phyloP scores from a whole-genome alignment of 441 rosid genomes.

The Biscutella laevigata region DNA sequence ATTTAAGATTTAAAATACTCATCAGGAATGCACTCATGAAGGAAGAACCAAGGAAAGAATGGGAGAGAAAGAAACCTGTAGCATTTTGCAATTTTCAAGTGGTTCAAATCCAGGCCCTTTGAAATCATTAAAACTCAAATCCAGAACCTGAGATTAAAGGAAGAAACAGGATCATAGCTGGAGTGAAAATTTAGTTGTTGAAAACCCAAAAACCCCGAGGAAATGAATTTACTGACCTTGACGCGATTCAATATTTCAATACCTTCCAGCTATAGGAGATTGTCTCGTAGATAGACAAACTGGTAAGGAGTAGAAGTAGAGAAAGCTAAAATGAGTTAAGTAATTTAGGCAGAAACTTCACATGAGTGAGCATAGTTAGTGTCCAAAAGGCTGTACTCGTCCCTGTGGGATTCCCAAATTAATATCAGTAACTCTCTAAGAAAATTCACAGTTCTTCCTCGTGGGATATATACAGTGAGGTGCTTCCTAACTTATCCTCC shows the following conservation, averaged over 20 bases:
- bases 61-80: slow-evolving; percentile 59
- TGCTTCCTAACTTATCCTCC: background rate
- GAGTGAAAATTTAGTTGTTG: background rate
- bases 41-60: slow-evolving; percentile 18
- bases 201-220: background rate
- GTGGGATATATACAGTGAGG: background rate
- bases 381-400: background rate
- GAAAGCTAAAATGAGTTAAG: background rate
- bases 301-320: slow-evolving; percentile 26
- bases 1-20: slow-evolving; percentile 25
- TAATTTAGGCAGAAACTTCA: background rate
- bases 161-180: background rate
- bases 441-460: background rate
- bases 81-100: slow-evolving; percentile 77
- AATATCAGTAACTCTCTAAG: background rate
- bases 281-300: slow-evolving; percentile 98
- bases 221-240: slow-evolving; percentile 54
- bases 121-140: slow-evolving; percentile 98
- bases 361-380: background rate
- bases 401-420: background rate
- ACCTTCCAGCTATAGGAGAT: slow-evolving; percentile 88
- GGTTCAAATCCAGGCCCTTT: slow-evolving; percentile 99
- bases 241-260: slow-evolving; percentile 87
- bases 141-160: slow-evolving; percentile 73
- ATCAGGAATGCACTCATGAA: slow-evolving; percentile 14